phyloP scores from a whole-genome alignment of 2,329 filamentous ascomycete species.

The Fusarium fujikuroi region DNA sequence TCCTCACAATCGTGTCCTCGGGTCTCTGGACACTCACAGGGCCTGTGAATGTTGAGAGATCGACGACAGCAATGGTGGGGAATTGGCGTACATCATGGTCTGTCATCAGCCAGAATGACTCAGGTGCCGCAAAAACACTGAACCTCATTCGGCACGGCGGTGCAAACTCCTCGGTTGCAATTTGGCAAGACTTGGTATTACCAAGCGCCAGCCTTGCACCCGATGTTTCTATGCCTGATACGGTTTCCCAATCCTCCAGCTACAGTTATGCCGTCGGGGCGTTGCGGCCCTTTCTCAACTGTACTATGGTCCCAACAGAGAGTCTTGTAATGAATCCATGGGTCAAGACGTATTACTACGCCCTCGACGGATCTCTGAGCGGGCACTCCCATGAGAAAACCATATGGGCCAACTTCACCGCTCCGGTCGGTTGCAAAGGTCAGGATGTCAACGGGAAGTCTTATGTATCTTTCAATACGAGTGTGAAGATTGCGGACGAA shows the following conservation, averaged over 20 bases:
- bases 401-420: neutral
- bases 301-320: neutral
- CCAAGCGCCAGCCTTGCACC: accelerated
- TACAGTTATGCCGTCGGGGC: neutral
- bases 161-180: neutral
- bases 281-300: neutral
- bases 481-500: neutral
- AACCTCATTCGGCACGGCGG: neutral
- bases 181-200: neutral
- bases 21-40: neutral
- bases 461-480: neutral
- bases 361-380: accelerated
- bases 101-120: neutral
- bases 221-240: accelerated
- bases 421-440: neutral
- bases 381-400: neutral
- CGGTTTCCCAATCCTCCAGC: neutral
- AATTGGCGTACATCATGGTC: neutral
- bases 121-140: neutral
- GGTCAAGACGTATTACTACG: neutral
- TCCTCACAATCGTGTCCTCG: neutral
- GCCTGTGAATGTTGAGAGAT: neutral
- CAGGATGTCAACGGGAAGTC: neutral
- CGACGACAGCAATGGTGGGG: neutral
- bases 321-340: neutral